Percentiles rank a stretch among this genome's conserved stretches.
These are phyloP conservation scores for Pseudoperonospora humuli DNA, from an alignment of 352 stramenopile species.

Conservation along the genomic window DNA sequence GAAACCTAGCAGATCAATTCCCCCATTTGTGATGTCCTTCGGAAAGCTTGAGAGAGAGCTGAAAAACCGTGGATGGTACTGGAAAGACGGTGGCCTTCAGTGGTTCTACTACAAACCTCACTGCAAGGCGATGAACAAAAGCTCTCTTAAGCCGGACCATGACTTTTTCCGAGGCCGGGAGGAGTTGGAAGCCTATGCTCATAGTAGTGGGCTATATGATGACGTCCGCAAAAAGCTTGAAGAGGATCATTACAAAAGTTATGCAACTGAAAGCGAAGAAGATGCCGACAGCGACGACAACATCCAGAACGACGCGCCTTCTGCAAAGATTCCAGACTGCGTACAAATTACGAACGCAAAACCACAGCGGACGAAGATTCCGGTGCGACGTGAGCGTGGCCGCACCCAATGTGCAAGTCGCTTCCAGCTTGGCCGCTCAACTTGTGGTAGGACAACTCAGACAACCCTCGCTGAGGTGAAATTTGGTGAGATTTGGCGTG, in stretches of 20 bases:
- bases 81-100: slow-evolving; percentile 29
- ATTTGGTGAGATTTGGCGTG: slow-evolving; percentile 50
- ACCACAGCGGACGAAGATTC: background rate
- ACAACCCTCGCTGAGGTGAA: slow-evolving; percentile 36
- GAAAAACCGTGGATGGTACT: slow-evolving; percentile 54
- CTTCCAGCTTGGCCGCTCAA: slow-evolving; percentile 12
- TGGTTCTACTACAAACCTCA: slow-evolving; percentile 56
- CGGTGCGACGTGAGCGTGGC: background rate
- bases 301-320: background rate
- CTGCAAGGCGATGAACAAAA: slow-evolving; percentile 24
- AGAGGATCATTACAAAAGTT: slow-evolving; percentile 23
- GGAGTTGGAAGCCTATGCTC: slow-evolving; percentile 38
- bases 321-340: background rate
- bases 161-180: slow-evolving; percentile 50
- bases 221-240: slow-evolving; percentile 35
- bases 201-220: slow-evolving; percentile 28
- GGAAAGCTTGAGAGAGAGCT: slow-evolving; percentile 58
- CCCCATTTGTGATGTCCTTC: slow-evolving; percentile 50
- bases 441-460: slow-evolving; percentile 14
- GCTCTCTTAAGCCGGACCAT: slow-evolving; percentile 15
- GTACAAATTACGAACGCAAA: background rate
- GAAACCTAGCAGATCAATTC: slow-evolving; percentile 25
- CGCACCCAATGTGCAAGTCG: slow-evolving; percentile 8
- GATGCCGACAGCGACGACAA: slow-evolving; percentile 10
- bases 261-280: slow-evolving; percentile 10